phyloP scores from a whole-genome alignment of 192 early-diverging fungal genomes.

The Coemansia sp. region DNA sequence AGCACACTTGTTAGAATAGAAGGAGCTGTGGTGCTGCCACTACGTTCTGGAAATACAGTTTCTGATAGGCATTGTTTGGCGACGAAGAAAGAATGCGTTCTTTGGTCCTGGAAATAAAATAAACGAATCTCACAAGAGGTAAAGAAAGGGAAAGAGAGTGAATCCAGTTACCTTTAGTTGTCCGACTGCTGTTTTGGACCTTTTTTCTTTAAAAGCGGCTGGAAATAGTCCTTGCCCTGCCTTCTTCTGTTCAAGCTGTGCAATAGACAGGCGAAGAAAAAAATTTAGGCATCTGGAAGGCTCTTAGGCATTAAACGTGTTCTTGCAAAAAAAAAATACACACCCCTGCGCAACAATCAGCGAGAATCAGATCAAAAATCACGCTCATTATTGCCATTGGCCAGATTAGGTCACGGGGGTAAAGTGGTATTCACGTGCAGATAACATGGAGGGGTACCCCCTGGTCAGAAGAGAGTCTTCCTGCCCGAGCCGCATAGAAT shows the following conservation, averaged over 20 bases:
- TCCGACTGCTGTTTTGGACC: conserved; percentile 1
- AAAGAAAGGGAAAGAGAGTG: conserved; percentile 15
- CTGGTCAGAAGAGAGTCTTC: background rate
- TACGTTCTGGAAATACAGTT: conserved; percentile 46
- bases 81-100: conserved; percentile 7
- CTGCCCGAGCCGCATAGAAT: too few relatives aligned
- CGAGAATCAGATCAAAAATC: conserved; percentile 33
- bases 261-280: background rate
- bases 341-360: conserved; percentile 23
- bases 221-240: too few relatives aligned
- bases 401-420: conserved; percentile 27
- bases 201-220: background rate
- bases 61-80: conserved; percentile 50
- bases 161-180: background rate
- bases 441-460: conserved; percentile 23
- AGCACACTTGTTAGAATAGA: too few relatives aligned
- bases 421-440: conserved; percentile 39
- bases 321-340: background rate
- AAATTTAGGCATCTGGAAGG: conserved; percentile 29
- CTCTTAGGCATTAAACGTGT: too few relatives aligned
- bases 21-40: background rate
- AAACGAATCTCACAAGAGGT: conserved; percentile 18
- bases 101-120: conserved; percentile 3
- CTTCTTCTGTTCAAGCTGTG: background rate
- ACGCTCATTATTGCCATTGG: conserved; percentile 16